Percentiles rank a stretch among this genome's conserved stretches.
Evolutionary conservation across 805 yeast genomes (phyloP).

Genomic region (Sporopachydermia quercuum): DNA sequence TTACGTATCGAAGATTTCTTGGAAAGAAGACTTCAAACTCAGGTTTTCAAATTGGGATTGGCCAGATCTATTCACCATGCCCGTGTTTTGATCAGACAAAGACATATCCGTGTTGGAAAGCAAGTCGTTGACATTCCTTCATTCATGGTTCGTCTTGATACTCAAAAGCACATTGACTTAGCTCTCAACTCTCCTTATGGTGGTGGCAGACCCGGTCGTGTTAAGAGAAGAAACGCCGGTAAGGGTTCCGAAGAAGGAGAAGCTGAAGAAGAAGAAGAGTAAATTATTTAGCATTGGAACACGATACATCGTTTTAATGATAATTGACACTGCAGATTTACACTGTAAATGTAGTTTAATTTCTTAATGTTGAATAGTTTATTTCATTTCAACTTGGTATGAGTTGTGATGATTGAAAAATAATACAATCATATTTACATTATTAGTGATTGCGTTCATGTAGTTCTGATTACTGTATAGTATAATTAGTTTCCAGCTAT

Average conservation of each 20-base stretch:
- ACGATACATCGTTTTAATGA: not conserved
- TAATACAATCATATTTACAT: not conserved
- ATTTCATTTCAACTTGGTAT: conserved; percentile 3
- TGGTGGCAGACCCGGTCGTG: conserved; percentile 99
- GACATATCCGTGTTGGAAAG: conserved; percentile 99
- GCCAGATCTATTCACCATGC: conserved; percentile 99
- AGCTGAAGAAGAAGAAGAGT: conserved; percentile 61
- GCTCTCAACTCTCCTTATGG: conserved; percentile 99
- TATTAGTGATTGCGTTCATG: not conserved
- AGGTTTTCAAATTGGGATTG: conserved; percentile 98
- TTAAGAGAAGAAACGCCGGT: conserved; percentile 81
- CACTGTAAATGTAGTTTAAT: conserved; percentile 10
- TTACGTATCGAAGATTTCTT: conserved; percentile 97
- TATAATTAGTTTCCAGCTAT: too few species aligned
- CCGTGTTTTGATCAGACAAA: conserved; percentile 94
- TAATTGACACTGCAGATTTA: conserved; percentile 2
- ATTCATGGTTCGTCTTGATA: conserved; percentile 98
- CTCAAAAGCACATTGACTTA: conserved; percentile 99
- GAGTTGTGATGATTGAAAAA: not conserved
- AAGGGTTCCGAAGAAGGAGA: conserved; percentile 53
- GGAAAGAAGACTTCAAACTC: conserved; percentile 99
- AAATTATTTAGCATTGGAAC: conserved; percentile 12
- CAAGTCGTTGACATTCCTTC: conserved; percentile 98
- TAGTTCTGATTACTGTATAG: too few species aligned
- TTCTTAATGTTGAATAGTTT: conserved; percentile 6